Conservation (phyloP, 2,329 filamentous ascomycete genomes). For the Dryadomyces quercivorus region DNA sequence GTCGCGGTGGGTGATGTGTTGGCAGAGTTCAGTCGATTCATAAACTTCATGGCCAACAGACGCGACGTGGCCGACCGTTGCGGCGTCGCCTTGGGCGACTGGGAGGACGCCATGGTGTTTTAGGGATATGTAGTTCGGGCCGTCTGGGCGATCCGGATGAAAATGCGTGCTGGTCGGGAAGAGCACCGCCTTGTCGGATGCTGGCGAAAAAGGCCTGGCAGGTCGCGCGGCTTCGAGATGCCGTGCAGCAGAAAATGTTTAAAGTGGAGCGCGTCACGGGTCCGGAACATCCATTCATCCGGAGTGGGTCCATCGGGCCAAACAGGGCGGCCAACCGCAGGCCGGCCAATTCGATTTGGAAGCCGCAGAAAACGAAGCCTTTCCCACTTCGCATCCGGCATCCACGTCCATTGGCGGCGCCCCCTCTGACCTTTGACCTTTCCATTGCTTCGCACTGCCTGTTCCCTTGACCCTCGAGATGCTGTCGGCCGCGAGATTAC, state of each 20-base stretch:
- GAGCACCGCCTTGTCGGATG: too few species aligned
- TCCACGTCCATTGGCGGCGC: background rate
- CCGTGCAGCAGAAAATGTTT: background rate
- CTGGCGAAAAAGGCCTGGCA: background rate
- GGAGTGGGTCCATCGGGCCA: background rate
- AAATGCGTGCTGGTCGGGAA: too few species aligned
- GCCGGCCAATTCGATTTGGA: constrained; percentile 6
- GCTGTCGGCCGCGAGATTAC: constrained; percentile 28
- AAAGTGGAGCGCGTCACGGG: background rate
- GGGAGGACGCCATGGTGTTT: constrained; percentile 4
- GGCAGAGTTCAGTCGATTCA: constrained; percentile 67
- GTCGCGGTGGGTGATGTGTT: constrained; percentile 19
- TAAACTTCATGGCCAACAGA: constrained; percentile 92
- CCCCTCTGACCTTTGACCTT: background rate
- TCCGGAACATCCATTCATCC: constrained; percentile 2
- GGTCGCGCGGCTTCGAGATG: too few species aligned
- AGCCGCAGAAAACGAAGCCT: background rate
- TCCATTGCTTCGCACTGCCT: background rate
- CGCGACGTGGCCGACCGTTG: constrained; percentile 57
- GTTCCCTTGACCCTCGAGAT: constrained; percentile 25
- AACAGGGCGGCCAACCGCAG: constrained; percentile 7
- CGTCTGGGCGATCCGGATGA: background rate
- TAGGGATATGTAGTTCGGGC: background rate
- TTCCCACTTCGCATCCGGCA: background rate
- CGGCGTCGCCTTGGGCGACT: constrained; percentile 18